Percentiles rank a stretch among this genome's conserved stretches.
phyloP scores from a whole-genome alignment of 148 eudicot genomes.

The Rhododendron ovatum region DNA sequence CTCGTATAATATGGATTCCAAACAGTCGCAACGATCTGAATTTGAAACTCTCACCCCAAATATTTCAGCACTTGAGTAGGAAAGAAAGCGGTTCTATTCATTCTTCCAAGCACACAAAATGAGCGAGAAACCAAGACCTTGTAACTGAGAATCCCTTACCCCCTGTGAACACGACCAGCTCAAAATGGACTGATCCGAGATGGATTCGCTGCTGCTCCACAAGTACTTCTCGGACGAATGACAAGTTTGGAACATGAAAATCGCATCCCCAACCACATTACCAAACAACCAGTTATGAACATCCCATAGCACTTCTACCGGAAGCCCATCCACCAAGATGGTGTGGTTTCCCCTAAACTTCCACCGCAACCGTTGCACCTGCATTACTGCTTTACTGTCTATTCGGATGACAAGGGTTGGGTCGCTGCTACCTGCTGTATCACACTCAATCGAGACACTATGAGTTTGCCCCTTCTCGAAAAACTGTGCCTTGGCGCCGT shows the following conservation, averaged over 20 bases:
- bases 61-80: neutral
- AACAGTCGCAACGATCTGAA: neutral
- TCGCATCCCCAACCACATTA: constrained; percentile 24
- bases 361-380: constrained; percentile 41
- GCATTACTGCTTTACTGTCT: constrained; percentile 35
- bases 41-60: neutral
- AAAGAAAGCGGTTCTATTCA: constrained; percentile 18
- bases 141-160: constrained; percentile 22
- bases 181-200: constrained; percentile 8
- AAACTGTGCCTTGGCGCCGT: constrained; percentile 33
- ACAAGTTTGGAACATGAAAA: constrained; percentile 44
- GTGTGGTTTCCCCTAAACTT: constrained; percentile 46
- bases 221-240: constrained; percentile 38
- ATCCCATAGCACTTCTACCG: constrained; percentile 51
- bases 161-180: constrained; percentile 22
- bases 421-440: constrained; percentile 18
- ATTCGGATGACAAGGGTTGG: constrained; percentile 35
- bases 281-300: constrained; percentile 50
- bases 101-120: constrained; percentile 55
- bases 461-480: constrained; percentile 35
- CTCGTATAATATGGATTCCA: neutral
- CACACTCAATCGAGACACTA: constrained; percentile 37
- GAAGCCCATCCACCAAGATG: constrained; percentile 40
- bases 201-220: constrained; percentile 20
- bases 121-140: constrained; percentile 41